A percentile compares a stretch with the other conserved stretches of the same genome.
phyloP scores from a whole-genome alignment of 306 rosid species.

The Prunus mume region DNA sequence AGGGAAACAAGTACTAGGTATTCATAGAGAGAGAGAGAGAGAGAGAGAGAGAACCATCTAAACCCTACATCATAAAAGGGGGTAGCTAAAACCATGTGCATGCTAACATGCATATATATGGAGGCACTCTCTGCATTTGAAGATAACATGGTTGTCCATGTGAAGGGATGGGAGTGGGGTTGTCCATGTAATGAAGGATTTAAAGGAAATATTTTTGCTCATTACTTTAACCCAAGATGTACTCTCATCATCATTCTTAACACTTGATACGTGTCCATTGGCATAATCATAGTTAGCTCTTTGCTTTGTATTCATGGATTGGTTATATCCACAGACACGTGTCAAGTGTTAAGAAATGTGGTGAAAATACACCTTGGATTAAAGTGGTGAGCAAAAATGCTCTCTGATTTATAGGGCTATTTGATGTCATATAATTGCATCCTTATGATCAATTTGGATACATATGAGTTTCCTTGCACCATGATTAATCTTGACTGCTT shows the following conservation, averaged over 20 bases:
- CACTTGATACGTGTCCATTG: too few relatives aligned
- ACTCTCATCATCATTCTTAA: too few relatives aligned
- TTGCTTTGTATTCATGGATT: too few relatives aligned
- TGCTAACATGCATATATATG: slow-evolving; percentile 8
- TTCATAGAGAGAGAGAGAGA: not conserved
- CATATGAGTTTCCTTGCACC: slow-evolving; percentile 16
- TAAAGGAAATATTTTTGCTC: not conserved
- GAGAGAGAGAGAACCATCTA: not conserved
- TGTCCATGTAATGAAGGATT: not conserved
- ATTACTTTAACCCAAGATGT: too few relatives aligned
- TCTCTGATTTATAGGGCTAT: not conserved
- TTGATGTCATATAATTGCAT: slow-evolving; percentile 8
- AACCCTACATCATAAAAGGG: not conserved
- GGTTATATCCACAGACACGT: too few relatives aligned
- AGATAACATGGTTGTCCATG: slow-evolving; percentile 35
- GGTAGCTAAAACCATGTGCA: slow-evolving; percentile 30
- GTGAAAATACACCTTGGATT: too few relatives aligned
- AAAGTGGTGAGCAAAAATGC: too few relatives aligned
- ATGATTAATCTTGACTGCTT: slow-evolving; percentile 18
- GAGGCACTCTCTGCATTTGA: slow-evolving; percentile 1
- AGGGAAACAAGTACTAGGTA: not conserved
- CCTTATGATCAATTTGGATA: slow-evolving; percentile 13
- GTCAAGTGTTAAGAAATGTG: too few relatives aligned
- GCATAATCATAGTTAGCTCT: too few relatives aligned
- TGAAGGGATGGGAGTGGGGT: slow-evolving; percentile 39